A percentile compares a stretch with the other conserved stretches of the same genome.
Conservation (phyloP, 352 stramenopile genomes). For the Thraustotheca clavata region DNA sequence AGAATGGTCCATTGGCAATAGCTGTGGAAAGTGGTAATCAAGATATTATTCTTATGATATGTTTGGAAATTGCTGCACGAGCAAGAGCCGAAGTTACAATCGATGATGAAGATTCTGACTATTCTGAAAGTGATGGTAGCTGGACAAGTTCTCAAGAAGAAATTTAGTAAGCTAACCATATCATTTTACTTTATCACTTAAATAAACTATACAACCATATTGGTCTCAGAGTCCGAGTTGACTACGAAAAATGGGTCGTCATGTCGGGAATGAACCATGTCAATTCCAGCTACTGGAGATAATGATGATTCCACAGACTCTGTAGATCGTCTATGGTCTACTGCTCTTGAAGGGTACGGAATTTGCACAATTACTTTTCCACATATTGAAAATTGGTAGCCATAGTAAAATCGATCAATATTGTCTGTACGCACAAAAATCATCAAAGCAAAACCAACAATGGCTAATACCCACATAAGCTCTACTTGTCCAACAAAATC, state of each 20-base stretch:
- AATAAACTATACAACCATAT: too few relatives aligned
- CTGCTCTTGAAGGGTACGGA: neutral
- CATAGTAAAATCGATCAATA: slow-evolving; percentile 17
- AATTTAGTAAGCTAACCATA: too few relatives aligned
- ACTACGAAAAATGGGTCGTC: neutral
- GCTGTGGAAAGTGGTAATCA: too few relatives aligned
- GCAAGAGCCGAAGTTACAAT: too few relatives aligned
- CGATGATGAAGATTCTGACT: too few relatives aligned
- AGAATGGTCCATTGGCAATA: too few relatives aligned
- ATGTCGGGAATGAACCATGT: neutral
- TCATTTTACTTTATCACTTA: too few relatives aligned
- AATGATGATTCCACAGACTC: neutral
- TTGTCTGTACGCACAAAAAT: slow-evolving; percentile 8
- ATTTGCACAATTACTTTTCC: neutral
- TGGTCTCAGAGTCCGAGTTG: neutral
- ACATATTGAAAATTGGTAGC: slow-evolving; percentile 10
- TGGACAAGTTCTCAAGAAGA: too few relatives aligned
- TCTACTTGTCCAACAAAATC: neutral
- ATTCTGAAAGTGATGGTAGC: too few relatives aligned
- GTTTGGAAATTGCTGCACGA: too few relatives aligned
- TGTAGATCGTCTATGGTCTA: neutral
- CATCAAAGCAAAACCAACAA: slow-evolving; percentile 3
- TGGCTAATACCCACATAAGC: neutral
- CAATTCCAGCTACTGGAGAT: neutral
- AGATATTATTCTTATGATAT: too few relatives aligned